phyloP scores from a whole-genome alignment of 768 basidiomycete genomes.

The Macrolepiota albuminosa region DNA sequence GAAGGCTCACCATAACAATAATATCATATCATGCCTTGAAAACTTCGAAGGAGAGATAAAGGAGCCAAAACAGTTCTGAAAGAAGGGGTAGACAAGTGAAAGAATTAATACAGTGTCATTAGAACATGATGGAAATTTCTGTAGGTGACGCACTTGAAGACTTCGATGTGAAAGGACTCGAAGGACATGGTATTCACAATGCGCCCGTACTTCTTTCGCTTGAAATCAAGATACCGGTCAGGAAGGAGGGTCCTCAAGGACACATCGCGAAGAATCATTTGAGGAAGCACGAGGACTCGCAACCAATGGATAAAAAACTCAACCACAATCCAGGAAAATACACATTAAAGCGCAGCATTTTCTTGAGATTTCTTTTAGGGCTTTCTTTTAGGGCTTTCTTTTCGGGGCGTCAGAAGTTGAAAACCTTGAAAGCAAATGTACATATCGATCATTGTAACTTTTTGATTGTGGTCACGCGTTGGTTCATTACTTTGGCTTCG shows the following conservation, averaged over 20 bases:
- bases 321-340: neutral
- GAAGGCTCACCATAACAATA: too few relatives aligned
- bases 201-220: neutral
- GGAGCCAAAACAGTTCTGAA: neutral
- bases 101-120: neutral
- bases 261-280: neutral
- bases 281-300: neutral
- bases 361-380: too few relatives aligned
- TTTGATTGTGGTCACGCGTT: neutral
- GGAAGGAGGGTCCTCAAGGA: neutral
- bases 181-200: neutral
- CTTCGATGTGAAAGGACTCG: neutral
- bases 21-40: too few relatives aligned
- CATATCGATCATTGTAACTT: neutral
- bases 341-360: too few relatives aligned
- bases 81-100: neutral
- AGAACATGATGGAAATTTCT: neutral
- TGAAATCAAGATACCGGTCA: neutral
- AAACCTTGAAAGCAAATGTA: neutral
- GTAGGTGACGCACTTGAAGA: neutral
- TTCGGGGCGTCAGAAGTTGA: neutral
- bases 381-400: neutral
- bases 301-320: neutral
- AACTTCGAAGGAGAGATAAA: neutral
- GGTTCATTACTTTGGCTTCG: neutral